Percentiles rank a stretch among this genome's conserved stretches.
phyloP scores from a whole-genome alignment of 345 rosid species.

The Salix exigua region DNA sequence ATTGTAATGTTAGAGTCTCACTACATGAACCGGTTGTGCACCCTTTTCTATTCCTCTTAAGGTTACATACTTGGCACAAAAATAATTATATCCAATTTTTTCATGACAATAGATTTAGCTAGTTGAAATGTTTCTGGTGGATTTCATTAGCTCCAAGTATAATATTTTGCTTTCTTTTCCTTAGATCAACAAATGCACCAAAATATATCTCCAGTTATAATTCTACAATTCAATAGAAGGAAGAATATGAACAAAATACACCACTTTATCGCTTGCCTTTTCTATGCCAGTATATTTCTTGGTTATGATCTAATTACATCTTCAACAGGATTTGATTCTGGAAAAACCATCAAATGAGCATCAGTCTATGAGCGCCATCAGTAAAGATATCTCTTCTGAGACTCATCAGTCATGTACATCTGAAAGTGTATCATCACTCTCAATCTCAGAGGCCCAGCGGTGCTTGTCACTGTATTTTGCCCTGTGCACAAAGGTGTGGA shows the following conservation, averaged over 20 bases:
- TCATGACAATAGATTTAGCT: not conserved
- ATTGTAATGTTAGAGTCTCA: too few species aligned
- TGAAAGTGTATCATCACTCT: slow-evolving; percentile 38
- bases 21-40: too few species aligned
- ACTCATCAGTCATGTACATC: slow-evolving; percentile 35
- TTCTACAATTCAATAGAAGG: too few species aligned
- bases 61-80: not conserved
- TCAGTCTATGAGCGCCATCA: slow-evolving; percentile 28
- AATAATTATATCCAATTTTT: not conserved
- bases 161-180: too few species aligned
- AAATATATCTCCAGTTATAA: too few species aligned
- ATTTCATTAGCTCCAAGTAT: too few species aligned
- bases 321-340: slow-evolving; percentile 46
- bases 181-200: too few species aligned
- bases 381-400: slow-evolving; percentile 46
- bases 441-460: slow-evolving; percentile 68
- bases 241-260: too few species aligned
- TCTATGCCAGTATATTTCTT: not conserved
- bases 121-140: too few species aligned
- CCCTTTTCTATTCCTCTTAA: not conserved
- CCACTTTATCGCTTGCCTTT: not conserved
- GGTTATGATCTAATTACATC: not conserved
- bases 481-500: slow-evolving; percentile 85
- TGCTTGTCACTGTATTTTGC: slow-evolving; percentile 94
- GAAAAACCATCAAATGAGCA: slow-evolving; percentile 47